Evolutionary conservation across 1,284 basidiomycete genomes (phyloP).

Genomic region (Pseudozyma pruni): DNA sequence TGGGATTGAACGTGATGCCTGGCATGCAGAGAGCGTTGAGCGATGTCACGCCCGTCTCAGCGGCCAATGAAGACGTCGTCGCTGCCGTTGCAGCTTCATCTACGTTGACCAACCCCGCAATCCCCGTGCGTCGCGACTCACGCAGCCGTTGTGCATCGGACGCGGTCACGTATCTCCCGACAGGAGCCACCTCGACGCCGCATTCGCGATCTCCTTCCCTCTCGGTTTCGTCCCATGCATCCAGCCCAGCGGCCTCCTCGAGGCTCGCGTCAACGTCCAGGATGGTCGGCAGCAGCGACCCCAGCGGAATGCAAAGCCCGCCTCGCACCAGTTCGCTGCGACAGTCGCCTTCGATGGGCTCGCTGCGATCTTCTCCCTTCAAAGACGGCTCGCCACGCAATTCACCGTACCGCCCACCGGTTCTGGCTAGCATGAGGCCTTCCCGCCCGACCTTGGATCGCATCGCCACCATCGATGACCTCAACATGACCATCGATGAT

Average conservation of each 20-base stretch:
- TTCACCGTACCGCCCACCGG: slow-evolving; percentile 1
- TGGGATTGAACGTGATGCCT: slow-evolving; percentile 8
- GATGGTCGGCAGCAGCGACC: slow-evolving; percentile 3
- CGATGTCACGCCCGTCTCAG: slow-evolving; percentile 28
- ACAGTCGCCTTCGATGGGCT: slow-evolving; percentile 17
- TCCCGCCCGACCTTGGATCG: slow-evolving; percentile 15
- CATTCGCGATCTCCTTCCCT: slow-evolving; percentile 18
- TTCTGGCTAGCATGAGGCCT: neutral
- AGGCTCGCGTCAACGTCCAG: slow-evolving; percentile 4
- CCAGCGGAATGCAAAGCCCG: slow-evolving; percentile 22
- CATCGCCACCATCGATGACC: slow-evolving; percentile 18
- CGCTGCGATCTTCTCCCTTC: slow-evolving; percentile 3
- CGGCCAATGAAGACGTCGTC: slow-evolving; percentile 4
- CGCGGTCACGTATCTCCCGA: slow-evolving; percentile 11
- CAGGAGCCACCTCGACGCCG: neutral
- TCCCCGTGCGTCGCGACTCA: slow-evolving; percentile 38
- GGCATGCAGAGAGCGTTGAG: slow-evolving; percentile 30
- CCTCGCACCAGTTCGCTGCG: slow-evolving; percentile 26
- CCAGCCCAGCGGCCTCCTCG: slow-evolving; percentile 13
- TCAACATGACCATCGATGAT: slow-evolving; percentile 12
- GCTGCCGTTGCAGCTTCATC: slow-evolving; percentile 14
- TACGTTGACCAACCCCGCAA: slow-evolving; percentile 1
- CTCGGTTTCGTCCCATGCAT: slow-evolving; percentile 14
- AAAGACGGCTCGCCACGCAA: slow-evolving; percentile 12
- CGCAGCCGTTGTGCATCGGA: slow-evolving; percentile 41